These are phyloP conservation scores for Crithidia thermophila DNA, from an alignment of 208 protist species.

Conservation along the genomic window DNA sequence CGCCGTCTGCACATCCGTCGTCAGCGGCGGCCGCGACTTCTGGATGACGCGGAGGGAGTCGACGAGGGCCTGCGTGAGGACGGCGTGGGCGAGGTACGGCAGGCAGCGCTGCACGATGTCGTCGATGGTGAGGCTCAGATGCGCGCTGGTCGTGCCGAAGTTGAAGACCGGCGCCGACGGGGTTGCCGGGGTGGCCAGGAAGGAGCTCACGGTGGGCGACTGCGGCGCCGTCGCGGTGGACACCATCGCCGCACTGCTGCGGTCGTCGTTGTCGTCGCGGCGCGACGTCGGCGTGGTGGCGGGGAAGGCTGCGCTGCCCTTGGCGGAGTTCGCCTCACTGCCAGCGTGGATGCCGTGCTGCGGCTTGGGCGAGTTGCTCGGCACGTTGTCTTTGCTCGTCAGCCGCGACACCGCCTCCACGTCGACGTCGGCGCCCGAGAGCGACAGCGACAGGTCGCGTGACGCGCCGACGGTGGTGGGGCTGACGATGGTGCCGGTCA, in stretches of 20 bases:
- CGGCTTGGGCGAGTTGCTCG: not conserved
- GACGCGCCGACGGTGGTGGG: slow-evolving; percentile 18
- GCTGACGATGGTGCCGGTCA: slow-evolving; percentile 15
- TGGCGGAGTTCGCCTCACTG: slow-evolving; percentile 5
- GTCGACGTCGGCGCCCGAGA: slow-evolving; percentile 2
- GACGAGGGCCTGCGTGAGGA: slow-evolving; percentile 70
- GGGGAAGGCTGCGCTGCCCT: not conserved
- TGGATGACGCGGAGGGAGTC: slow-evolving; percentile 59
- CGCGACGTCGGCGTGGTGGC: slow-evolving; percentile 1
- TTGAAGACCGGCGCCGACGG: slow-evolving; percentile 24
- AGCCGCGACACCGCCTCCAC: not conserved
- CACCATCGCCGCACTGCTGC: slow-evolving; percentile 3
- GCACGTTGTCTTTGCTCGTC: slow-evolving; percentile 4
- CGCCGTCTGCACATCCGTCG: slow-evolving; percentile 51
- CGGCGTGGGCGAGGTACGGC: slow-evolving; percentile 59
- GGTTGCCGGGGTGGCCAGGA: slow-evolving; percentile 22
- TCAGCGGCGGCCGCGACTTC: slow-evolving; percentile 48
- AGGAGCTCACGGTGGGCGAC: slow-evolving; percentile 10
- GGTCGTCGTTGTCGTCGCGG: slow-evolving; percentile 12
- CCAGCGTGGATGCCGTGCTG: not conserved
- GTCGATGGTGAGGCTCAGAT: slow-evolving; percentile 45
- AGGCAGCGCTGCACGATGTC: slow-evolving; percentile 76
- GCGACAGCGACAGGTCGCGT: slow-evolving; percentile 6
- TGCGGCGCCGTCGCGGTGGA: slow-evolving; percentile 10
- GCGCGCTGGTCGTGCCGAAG: slow-evolving; percentile 8